Conservation (phyloP, 177 flowering plant species). For the Vitis hybrid region DNA sequence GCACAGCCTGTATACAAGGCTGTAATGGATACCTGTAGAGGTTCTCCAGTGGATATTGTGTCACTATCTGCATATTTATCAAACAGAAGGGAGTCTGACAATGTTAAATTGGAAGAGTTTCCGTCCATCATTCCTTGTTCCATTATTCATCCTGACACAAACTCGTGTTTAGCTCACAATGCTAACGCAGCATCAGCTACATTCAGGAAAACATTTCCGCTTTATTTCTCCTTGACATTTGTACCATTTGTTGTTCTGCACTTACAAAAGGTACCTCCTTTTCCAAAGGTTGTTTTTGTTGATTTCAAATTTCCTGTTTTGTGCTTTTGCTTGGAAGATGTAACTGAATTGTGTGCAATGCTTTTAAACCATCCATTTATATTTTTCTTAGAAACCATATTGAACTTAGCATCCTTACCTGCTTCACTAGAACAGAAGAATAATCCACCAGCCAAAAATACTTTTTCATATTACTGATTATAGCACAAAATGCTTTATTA, state of each 20-base stretch:
- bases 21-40: slow-evolving; percentile 85
- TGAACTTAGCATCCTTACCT: background rate
- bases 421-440: background rate
- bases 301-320: background rate
- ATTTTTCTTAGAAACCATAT: background rate
- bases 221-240: slow-evolving; percentile 96
- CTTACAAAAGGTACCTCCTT: slow-evolving; percentile 73
- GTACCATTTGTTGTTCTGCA: slow-evolving; percentile 94
- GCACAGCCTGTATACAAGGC: slow-evolving; percentile 88
- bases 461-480: background rate
- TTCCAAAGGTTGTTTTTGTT: background rate
- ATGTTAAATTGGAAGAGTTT: slow-evolving; percentile 62
- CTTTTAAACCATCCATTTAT: background rate
- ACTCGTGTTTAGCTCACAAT: slow-evolving; percentile 81
- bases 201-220: slow-evolving; percentile 94
- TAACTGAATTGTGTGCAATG: background rate
- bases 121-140: slow-evolving; percentile 90
- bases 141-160: slow-evolving; percentile 77
- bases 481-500: no score
- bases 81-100: slow-evolving; percentile 34
- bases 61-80: slow-evolving; percentile 70
- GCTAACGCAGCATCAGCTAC: slow-evolving; percentile 76
- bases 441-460: background rate
- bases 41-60: slow-evolving; percentile 66
- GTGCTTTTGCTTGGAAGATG: background rate